A percentile compares a stretch with the other conserved stretches of the same genome.
phyloP scores from a whole-genome alignment of 2,329 filamentous ascomycete species.

The Ophiocordyceps sinensis region DNA sequence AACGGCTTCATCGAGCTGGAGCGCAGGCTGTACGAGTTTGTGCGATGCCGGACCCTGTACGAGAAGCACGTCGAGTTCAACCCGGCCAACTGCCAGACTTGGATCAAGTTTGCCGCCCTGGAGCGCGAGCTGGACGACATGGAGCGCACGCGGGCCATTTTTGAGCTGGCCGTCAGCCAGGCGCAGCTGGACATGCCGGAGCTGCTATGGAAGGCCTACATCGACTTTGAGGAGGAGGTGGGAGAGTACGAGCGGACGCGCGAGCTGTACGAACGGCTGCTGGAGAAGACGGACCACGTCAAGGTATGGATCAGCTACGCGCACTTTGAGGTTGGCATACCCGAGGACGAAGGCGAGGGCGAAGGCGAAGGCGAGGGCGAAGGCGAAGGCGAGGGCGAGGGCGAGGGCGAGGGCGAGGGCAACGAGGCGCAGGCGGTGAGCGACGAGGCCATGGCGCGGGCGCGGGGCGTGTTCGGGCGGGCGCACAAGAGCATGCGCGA shows the following conservation, averaged over 20 bases:
- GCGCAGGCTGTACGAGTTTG: slow-evolving; percentile 86
- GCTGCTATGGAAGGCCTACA: slow-evolving; percentile 93
- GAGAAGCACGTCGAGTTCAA: slow-evolving; percentile 93
- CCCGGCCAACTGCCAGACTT: slow-evolving; percentile 76
- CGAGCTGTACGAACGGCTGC: slow-evolving; percentile 72
- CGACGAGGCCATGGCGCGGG: slow-evolving; percentile 70
- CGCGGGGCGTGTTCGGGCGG: slow-evolving; percentile 70
- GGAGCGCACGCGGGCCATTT: slow-evolving; percentile 78
- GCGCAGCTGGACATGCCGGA: slow-evolving; percentile 90
- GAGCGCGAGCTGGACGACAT: slow-evolving; percentile 84
- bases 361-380: slow-evolving; percentile 33
- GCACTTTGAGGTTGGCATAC: slow-evolving; percentile 94
- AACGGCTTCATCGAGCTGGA: slow-evolving; percentile 88
- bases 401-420: slow-evolving; percentile 30
- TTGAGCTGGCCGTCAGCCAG: slow-evolving; percentile 77
- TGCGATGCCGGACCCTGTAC: slow-evolving; percentile 78
- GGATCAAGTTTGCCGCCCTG: slow-evolving; percentile 92
- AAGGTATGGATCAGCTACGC: slow-evolving; percentile 99
- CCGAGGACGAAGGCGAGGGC: slow-evolving; percentile 58
- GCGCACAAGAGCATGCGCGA: slow-evolving; percentile 81
- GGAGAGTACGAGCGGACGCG: slow-evolving; percentile 77
- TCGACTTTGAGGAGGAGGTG: slow-evolving; percentile 96
- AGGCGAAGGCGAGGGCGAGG: slow-evolving; percentile 38
- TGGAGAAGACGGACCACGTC: slow-evolving; percentile 93
- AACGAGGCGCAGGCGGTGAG: slow-evolving; percentile 57